Evolutionary conservation across 2,329 filamentous ascomycete species (phyloP).

Genomic region (Helotiales sp.): DNA sequence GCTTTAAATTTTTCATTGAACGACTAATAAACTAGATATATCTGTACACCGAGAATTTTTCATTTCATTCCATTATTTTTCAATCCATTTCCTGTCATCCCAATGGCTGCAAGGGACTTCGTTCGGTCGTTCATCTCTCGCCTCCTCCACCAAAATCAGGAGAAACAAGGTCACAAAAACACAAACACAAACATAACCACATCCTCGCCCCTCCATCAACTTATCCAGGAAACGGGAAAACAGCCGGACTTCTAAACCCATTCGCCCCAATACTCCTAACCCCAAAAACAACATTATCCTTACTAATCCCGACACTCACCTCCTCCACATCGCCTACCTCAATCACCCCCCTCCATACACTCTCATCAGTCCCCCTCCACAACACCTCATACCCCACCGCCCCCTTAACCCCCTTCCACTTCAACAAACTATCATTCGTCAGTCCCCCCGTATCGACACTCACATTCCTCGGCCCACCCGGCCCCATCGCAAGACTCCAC

Average conservation of each 20-base stretch:
- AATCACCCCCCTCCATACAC: constrained; percentile 55
- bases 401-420: constrained; percentile 52
- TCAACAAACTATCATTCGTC: constrained; percentile 55
- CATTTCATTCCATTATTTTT: no score
- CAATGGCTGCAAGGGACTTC: no score
- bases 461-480: constrained; percentile 55
- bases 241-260: constrained; percentile 55
- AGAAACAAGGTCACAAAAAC: no score
- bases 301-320: constrained; percentile 55
- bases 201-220: not conserved
- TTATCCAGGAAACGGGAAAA: constrained; percentile 25
- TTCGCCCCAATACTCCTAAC: constrained; percentile 56
- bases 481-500: constrained; percentile 58
- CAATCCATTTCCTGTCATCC: no score
- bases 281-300: constrained; percentile 64
- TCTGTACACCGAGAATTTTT: no score
- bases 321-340: constrained; percentile 54
- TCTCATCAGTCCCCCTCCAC: constrained; percentile 56
- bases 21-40: no score
- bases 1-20: no score
- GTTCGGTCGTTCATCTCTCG: no score
- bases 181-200: not conserved
- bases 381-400: constrained; percentile 59
- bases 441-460: constrained; percentile 52
- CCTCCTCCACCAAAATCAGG: no score